Base-by-base conservation (phyloP, 306 rosid species). In the Betula pendula region DNA sequence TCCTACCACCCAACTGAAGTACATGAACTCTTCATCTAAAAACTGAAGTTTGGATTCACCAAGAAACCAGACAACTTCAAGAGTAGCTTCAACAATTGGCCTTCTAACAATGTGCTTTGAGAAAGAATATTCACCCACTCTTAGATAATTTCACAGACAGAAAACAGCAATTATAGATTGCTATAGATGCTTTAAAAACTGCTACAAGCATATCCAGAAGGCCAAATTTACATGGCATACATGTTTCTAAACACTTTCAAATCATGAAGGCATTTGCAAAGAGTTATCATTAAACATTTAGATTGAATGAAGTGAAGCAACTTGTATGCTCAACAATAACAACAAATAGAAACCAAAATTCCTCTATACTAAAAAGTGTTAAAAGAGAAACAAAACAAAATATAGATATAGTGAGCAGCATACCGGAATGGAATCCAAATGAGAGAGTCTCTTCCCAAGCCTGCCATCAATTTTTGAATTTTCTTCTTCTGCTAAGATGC, bases 371-470 rank as follows among this genome's bases (percentile, higher is more conserved):
- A 67, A 25, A 43, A 49, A 9, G 11, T 20, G 47, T 45, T 74
- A 72, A 5, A 50, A 24, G 59, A 6, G 44, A 45, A 51, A 20
- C 45, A 55, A 25, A 2, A 2, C 31, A 50, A 65, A 44, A 24
- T 10, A 68, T 17, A 22, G 51, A 45, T 65, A 60, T 43, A 47
- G 42, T 22, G 42, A 84, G 73, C 48, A 78, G 51, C 79, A 49
- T 87, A 96, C 99, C 51, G 97, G 99, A 76, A 96, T 91, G 3
- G 99, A 96, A 87, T 89, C 91, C 75, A 96, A 86, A 90, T 96
- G 99, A 44, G 92, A 88, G 56, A 96, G 97, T 19, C 99, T 86
- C 84, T 85, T 92, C 84, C 96, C 97, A 19, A 92, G 93, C 90
- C 68, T 85, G 83, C 80, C 75, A 20, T 82, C 85, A 8, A 44